Base-by-base conservation (phyloP, 2,329 filamentous ascomycete genomes). In the Xylariaceae sp. region DNA sequence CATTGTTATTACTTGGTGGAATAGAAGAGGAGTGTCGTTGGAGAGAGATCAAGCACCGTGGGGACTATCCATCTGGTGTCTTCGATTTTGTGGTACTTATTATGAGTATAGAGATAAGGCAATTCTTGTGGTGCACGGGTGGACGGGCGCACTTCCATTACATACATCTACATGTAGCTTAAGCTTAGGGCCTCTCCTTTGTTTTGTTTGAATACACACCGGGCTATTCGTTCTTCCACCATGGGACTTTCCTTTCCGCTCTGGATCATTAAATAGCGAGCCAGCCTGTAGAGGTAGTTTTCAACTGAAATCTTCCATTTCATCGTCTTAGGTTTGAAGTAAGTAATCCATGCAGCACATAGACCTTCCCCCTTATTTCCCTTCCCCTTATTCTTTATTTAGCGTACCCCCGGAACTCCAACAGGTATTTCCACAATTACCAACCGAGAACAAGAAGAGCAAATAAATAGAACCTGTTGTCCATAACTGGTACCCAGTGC, bases 351-450 rank as follows among this genome's bases (percentile, higher is more conserved):
- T 37, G 32, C 7, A 14, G 32, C 23, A 14, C 9, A 37, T 3
- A 37, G 9, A 7, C 32, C 32, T 29, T 29, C 10, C 26, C 5
- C n/a, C n/a, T n/a, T n/a, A n/a, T n/a, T n/a, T n/a, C n/a, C n/a
- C n/a, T n/a, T n/a, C n/a, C n/a, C n/a, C n/a, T n/a, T n/a, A n/a
- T n/a, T n/a, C n/a, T n/a, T n/a, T n/a, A n/a, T n/a, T n/a, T n/a
- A n/a, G n/a, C n/a, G n/a, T n/a, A n/a, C n/a, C n/a, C n/a, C n/a
- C n/a, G n/a, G n/a, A 62, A 62, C 60, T 62, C 60, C 60, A 20
- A 47, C 47, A 57, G 60, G 57, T 60, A 60, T 60, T 54, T 9
- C 23, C 23, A 26, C 23, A 26, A 50, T 57, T 45, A 54, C 10
- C 43, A 26, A 44, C 19, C 43, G 14, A 26, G 20, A 10, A 42